Conservation (phyloP, 768 basidiomycete genomes). For the Suillus americanus region DNA sequence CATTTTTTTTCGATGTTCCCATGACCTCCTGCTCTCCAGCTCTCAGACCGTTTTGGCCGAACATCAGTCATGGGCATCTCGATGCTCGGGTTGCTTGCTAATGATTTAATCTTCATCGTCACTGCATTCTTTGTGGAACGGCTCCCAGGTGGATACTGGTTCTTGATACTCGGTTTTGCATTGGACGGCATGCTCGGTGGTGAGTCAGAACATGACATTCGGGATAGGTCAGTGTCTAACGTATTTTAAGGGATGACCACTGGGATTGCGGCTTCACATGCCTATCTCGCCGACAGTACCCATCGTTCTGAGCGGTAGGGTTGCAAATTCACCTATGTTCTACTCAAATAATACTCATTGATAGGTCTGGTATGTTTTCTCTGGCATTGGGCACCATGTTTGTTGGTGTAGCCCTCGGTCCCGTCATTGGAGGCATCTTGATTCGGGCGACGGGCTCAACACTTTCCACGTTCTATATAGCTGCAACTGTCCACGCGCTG, state of each 20-base stretch:
- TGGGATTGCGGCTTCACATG: slow-evolving; percentile 52
- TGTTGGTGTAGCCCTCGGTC: slow-evolving; percentile 76
- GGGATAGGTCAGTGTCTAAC: slow-evolving; percentile 1
- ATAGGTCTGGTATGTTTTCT: slow-evolving; percentile 66
- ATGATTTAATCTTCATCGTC: slow-evolving; percentile 66
- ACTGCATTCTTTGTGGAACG: slow-evolving; percentile 56
- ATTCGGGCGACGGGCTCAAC: slow-evolving; percentile 54
- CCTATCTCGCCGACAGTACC: slow-evolving; percentile 71
- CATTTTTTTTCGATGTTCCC: not conserved
- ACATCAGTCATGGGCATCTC: slow-evolving; percentile 62
- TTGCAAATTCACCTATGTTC: not conserved
- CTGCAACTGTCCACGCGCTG: slow-evolving; percentile 47
- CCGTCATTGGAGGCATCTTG: slow-evolving; percentile 65
- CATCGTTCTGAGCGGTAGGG: slow-evolving; percentile 52
- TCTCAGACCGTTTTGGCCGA: slow-evolving; percentile 79
- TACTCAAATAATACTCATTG: slow-evolving; percentile 6
- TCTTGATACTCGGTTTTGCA: slow-evolving; percentile 62
- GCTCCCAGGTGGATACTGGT: slow-evolving; percentile 83
- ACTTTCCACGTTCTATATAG: slow-evolving; percentile 73
- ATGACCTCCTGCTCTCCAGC: slow-evolving; percentile 34
- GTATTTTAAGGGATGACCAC: slow-evolving; percentile 46
- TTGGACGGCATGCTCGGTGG: slow-evolving; percentile 76
- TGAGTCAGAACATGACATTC: slow-evolving; percentile 27
- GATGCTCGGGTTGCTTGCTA: slow-evolving; percentile 56
- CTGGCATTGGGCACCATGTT: slow-evolving; percentile 66